phyloP scores from a whole-genome alignment of 164 flowering plant species.

The Magnolia kwangsiensis region DNA sequence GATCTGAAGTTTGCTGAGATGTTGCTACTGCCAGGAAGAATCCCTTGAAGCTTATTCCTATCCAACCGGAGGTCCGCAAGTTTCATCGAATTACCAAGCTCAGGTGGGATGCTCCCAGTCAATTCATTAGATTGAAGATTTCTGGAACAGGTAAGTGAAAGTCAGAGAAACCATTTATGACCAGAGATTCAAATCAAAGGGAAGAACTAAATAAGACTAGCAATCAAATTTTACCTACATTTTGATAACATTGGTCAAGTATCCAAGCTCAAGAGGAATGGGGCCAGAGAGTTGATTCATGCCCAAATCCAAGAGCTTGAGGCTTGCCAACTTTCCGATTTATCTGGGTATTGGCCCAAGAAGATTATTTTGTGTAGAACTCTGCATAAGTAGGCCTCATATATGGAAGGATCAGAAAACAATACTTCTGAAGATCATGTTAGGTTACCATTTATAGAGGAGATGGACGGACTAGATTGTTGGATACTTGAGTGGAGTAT shows the following conservation, averaged over 20 bases:
- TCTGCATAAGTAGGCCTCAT: conserved; percentile 34
- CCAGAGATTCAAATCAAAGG: conserved; percentile 1
- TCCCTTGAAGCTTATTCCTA: conserved; percentile 80
- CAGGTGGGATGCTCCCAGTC: conserved; percentile 65
- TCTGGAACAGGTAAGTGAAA: conserved; percentile 33
- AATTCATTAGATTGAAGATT: conserved; percentile 81
- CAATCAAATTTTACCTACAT: conserved; percentile 39
- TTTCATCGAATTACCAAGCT: conserved; percentile 56
- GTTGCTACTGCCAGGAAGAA: conserved; percentile 46
- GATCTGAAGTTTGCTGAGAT: conserved; percentile 26
- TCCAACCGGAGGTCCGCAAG: conserved; percentile 69
- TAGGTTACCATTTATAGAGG: no score
- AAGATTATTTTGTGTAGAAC: conserved; percentile 63
- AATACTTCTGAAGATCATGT: no score
- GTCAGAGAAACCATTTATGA: background rate
- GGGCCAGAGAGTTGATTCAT: conserved; percentile 71
- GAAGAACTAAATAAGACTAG: background rate
- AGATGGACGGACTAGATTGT: no score
- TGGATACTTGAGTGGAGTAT: no score
- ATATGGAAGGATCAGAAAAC: background rate
- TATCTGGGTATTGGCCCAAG: conserved; percentile 78
- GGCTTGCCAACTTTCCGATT: conserved; percentile 59
- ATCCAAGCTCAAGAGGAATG: conserved; percentile 74
- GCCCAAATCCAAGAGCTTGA: conserved; percentile 80
- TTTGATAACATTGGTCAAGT: conserved; percentile 42